Percentiles rank a stretch among this genome's conserved stretches.
phyloP scores from a whole-genome alignment of 2,329 filamentous ascomycete genomes.

The Alternaria ethzedia region DNA sequence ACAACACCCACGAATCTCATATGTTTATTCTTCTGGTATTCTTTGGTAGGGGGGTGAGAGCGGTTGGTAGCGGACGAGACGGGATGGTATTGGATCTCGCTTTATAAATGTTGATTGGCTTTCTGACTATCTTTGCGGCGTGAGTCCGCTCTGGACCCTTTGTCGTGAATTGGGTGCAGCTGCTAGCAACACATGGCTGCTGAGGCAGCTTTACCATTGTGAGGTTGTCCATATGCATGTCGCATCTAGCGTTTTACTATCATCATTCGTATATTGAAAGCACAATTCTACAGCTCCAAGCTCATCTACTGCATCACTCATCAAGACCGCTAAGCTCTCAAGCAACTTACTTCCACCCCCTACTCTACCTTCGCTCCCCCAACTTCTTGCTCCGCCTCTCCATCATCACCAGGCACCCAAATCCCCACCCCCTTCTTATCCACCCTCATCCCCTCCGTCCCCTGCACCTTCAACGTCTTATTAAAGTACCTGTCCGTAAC shows the following conservation, averaged over 20 bases:
- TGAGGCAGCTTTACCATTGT: not conserved
- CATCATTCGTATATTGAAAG: not conserved
- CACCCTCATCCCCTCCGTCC: conserved; percentile 70
- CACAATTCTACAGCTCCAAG: not conserved
- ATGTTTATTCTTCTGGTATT: conserved; percentile 38
- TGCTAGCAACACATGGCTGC: not conserved
- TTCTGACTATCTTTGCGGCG: not conserved
- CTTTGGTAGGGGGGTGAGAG: conserved; percentile 1
- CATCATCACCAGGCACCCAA: conserved; percentile 42
- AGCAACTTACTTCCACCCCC: not conserved
- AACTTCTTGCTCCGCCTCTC: not conserved
- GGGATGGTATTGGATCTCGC: conserved; percentile 4
- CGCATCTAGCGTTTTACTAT: not conserved
- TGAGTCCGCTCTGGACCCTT: not conserved
- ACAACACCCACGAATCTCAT: conserved; percentile 37
- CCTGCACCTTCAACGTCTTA: conserved; percentile 81
- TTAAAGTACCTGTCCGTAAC: conserved; percentile 93
- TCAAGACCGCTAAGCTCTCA: not conserved
- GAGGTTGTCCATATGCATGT: not conserved
- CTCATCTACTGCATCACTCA: not conserved
- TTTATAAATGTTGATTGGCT: not conserved
- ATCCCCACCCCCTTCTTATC: conserved; percentile 61
- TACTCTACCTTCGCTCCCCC: not conserved
- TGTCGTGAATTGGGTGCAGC: not conserved
- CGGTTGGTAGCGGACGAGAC: conserved; percentile 2